Conservation (phyloP, 2,329 filamentous ascomycete species). For the Fusarium sublunatum region DNA sequence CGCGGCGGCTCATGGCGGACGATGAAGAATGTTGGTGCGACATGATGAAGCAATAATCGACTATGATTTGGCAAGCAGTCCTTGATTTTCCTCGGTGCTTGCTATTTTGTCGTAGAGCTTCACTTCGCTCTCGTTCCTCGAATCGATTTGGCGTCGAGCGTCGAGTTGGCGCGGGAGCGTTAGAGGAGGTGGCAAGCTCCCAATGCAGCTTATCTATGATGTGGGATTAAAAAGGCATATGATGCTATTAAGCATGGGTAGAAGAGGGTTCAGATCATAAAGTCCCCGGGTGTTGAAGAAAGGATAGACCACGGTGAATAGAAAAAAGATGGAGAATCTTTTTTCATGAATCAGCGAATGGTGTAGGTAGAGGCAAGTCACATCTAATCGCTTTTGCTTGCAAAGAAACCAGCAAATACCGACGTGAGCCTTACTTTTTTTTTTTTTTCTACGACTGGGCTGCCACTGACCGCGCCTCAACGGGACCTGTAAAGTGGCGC, state of each 20-base stretch:
- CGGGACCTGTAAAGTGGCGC: constrained; percentile 22
- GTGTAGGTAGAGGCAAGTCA: constrained; percentile 8
- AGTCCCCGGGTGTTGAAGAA: constrained; percentile 4
- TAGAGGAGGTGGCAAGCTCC: constrained; percentile 2
- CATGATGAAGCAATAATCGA: constrained; percentile 41
- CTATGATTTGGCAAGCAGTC: neutral
- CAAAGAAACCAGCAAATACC: constrained; percentile 8
- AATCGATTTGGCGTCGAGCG: constrained; percentile 9
- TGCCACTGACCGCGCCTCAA: constrained; percentile 23
- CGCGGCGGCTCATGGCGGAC: constrained; percentile 47
- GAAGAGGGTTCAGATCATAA: constrained; percentile 1
- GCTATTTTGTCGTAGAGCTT: neutral
- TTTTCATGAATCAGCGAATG: constrained; percentile 38
- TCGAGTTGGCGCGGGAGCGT: constrained; percentile 12
- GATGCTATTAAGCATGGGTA: neutral
- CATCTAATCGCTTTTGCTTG: constrained; percentile 15
- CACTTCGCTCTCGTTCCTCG: constrained; percentile 3
- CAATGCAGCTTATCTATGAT: constrained; percentile 12
- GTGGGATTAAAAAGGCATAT: constrained; percentile 2
- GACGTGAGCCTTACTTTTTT: constrained; percentile 29
- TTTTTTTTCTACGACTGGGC: constrained; percentile 31
- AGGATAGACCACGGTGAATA: constrained; percentile 13
- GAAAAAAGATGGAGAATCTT: constrained; percentile 30
- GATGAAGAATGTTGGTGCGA: constrained; percentile 46
- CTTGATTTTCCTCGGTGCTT: neutral